A percentile compares a stretch with the other conserved stretches of the same genome.
Conservation (phyloP, 495 filamentous ascomycete genomes). For the Penicillium malachiteum region DNA sequence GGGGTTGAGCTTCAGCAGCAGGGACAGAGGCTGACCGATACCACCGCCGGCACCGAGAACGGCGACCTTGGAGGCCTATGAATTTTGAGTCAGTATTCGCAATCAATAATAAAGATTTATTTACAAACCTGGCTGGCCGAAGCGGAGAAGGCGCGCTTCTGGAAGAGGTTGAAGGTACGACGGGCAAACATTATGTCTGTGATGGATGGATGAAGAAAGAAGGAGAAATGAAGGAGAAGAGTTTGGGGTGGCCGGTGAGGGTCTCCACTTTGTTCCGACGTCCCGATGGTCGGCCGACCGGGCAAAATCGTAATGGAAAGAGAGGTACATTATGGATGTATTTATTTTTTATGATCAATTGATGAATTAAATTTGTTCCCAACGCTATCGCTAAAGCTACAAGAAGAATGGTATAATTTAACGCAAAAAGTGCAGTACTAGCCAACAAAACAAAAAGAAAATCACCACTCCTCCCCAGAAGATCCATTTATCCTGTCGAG, state of each 20-base stretch:
- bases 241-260: constrained; percentile 21
- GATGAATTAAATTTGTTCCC: too few species aligned
- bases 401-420: constrained; percentile 35
- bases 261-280: constrained; percentile 24
- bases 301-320: constrained; percentile 2
- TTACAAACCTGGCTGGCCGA: constrained; percentile 79
- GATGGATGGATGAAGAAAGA: constrained; percentile 16
- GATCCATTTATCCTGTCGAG: constrained; percentile 96
- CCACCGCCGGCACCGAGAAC: constrained; percentile 95
- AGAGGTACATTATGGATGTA: not conserved
- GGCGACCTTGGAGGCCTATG: constrained; percentile 90
- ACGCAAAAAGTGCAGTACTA: constrained; percentile 78
- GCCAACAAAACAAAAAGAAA: constrained; percentile 92
- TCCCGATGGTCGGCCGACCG: constrained; percentile 22
- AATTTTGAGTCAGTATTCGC: constrained; percentile 32
- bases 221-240: constrained; percentile 16
- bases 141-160: constrained; percentile 91
- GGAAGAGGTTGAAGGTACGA: constrained; percentile 66
- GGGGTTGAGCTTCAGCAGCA: constrained; percentile 98
- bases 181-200: constrained; percentile 67
- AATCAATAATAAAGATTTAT: constrained; percentile 3
- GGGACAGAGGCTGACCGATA: constrained; percentile 96
- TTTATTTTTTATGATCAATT: too few species aligned
- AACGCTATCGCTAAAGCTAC: constrained; percentile 36
- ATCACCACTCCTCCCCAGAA: constrained; percentile 84